Conservation (phyloP, 2,329 filamentous ascomycete species). For the Colletotrichum sp. region DNA sequence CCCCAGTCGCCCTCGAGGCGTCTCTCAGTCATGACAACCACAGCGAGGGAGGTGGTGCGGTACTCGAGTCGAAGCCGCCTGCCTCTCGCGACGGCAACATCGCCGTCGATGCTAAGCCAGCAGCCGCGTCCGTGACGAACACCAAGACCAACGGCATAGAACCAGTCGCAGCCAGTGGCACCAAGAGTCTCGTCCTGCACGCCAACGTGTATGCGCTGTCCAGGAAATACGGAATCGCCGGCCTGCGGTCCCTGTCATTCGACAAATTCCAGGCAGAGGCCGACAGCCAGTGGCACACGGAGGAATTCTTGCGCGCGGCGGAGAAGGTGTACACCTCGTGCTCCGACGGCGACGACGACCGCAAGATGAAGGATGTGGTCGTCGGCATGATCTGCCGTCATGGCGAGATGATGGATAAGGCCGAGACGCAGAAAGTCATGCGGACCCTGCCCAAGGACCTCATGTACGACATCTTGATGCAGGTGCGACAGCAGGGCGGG, state of each 20-base stretch:
- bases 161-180: no score
- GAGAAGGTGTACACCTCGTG: not conserved
- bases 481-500: not conserved
- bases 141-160: not conserved
- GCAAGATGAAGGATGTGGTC: constrained; percentile 4
- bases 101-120: not conserved
- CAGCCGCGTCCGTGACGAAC: not conserved
- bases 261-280: constrained; percentile 2
- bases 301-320: constrained; percentile 7
- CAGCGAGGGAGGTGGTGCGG: not conserved
- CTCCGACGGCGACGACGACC: not conserved
- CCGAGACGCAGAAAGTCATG: constrained; percentile 3
- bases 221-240: constrained; percentile 1
- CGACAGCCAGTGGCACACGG: constrained; percentile 9
- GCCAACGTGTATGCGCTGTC: constrained; percentile 8
- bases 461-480: constrained; percentile 7
- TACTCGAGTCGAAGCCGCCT: not conserved
- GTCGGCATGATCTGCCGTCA: constrained; percentile 8
- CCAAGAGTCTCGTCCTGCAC: not conserved
- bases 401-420: constrained; percentile 1
- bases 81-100: not conserved
- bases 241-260: not conserved
- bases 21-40: not conserved
- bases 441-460: constrained; percentile 6
- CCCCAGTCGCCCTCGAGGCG: not conserved